These are phyloP conservation scores for Coemansia sp. DNA, from an alignment of 192 early-diverging fungal genomes.

Conservation along the genomic window DNA sequence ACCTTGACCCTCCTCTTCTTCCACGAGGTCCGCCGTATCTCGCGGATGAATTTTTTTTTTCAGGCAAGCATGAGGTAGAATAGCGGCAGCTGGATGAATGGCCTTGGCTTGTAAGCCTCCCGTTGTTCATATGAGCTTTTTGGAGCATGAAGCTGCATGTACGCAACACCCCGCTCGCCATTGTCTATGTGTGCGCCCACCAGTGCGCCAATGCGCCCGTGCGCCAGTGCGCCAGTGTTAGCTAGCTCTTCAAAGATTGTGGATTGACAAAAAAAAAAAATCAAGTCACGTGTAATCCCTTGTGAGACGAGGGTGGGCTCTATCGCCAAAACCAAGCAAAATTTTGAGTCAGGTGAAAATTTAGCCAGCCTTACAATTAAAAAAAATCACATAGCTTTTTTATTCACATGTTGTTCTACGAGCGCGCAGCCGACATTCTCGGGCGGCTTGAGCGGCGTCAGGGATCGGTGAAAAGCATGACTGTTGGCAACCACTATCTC, in stretches of 20 bases:
- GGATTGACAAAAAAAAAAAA: neutral
- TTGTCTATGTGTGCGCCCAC: neutral
- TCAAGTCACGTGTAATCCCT: neutral
- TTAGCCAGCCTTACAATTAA: neutral
- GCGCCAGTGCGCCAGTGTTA: neutral
- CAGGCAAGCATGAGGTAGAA: neutral
- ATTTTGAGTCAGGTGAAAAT: neutral
- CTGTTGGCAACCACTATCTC: constrained; percentile 66
- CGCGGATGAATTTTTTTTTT: constrained; percentile 8
- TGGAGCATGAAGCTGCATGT: constrained; percentile 8
- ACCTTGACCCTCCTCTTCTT: neutral
- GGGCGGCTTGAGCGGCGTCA: constrained; percentile 68
- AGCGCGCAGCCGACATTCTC: constrained; percentile 76
- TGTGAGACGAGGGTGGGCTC: neutral
- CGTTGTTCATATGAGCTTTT: neutral
- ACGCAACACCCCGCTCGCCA: neutral
- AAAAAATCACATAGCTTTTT: neutral
- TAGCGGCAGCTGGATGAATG: neutral
- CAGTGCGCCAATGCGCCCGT: neutral
- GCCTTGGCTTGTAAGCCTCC: neutral
- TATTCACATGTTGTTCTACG: constrained; percentile 58
- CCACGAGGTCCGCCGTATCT: neutral
- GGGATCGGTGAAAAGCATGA: constrained; percentile 80
- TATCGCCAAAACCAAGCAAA: neutral
- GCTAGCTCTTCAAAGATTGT: neutral